Evolutionary conservation across 2,329 filamentous ascomycete species (phyloP).

Genomic region (Neofusicoccum umdonicola): DNA sequence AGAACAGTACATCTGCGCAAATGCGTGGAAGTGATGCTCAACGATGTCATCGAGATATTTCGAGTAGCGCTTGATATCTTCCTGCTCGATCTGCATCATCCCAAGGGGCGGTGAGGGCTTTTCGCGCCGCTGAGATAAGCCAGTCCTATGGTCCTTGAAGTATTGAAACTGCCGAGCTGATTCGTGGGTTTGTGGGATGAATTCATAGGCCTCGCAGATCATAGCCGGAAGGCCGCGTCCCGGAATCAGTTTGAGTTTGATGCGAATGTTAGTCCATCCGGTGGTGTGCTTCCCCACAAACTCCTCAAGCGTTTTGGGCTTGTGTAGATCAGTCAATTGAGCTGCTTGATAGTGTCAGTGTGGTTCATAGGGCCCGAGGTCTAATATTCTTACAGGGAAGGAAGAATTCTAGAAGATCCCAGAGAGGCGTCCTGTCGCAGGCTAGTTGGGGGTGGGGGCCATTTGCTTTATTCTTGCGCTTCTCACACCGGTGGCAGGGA

Average conservation of each 20-base stretch:
- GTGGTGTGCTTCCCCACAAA: slow-evolving; percentile 39
- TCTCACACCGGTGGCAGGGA: slow-evolving; percentile 39
- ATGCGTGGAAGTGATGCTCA: slow-evolving; percentile 39
- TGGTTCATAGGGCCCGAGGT: background rate
- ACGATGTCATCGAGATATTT: slow-evolving; percentile 45
- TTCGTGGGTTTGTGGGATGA: slow-evolving; percentile 40
- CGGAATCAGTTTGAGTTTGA: slow-evolving; percentile 44
- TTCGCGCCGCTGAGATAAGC: slow-evolving; percentile 27
- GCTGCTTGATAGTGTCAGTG: slow-evolving; percentile 18
- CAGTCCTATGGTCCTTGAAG: slow-evolving; percentile 36
- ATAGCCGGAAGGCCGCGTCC: slow-evolving; percentile 45
- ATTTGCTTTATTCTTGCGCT: slow-evolving; percentile 38
- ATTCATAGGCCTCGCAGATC: slow-evolving; percentile 47
- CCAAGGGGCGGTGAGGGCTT: slow-evolving; percentile 48
- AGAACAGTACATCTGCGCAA: slow-evolving; percentile 44
- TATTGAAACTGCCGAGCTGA: slow-evolving; percentile 44
- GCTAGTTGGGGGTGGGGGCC: slow-evolving; percentile 41
- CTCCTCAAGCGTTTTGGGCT: slow-evolving; percentile 33
- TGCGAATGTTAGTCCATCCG: slow-evolving; percentile 34
- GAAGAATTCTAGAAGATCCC: slow-evolving; percentile 44
- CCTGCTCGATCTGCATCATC: slow-evolving; percentile 44
- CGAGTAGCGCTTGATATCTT: slow-evolving; percentile 45
- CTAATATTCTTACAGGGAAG: slow-evolving; percentile 34
- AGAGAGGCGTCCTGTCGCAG: slow-evolving; percentile 47
- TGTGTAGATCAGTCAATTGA: slow-evolving; percentile 16